Evolutionary conservation across 441 rosid genomes (phyloP).

Genomic region (Aleurites moluccanus): DNA sequence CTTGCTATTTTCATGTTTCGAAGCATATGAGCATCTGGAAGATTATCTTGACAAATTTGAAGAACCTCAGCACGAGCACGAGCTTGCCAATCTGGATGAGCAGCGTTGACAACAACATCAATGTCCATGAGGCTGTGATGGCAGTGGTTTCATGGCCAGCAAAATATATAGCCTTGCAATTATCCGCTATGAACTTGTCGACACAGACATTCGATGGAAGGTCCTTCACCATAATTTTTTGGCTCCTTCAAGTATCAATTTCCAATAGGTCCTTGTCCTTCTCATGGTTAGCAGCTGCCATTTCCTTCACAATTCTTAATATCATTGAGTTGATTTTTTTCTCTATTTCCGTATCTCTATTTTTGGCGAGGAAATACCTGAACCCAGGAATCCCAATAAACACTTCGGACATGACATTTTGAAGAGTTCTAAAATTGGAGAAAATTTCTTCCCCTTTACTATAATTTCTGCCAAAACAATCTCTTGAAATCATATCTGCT

Average conservation of each 20-base stretch:
- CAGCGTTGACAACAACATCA: constrained; percentile 48
- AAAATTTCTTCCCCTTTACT: constrained; percentile 53
- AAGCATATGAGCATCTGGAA: constrained; percentile 35
- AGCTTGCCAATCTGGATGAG: constrained; percentile 49
- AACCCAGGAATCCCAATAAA: constrained; percentile 40
- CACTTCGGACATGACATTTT: constrained; percentile 33
- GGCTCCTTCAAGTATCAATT: constrained; percentile 40
- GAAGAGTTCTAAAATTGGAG: constrained; percentile 37
- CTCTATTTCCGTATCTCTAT: constrained; percentile 41
- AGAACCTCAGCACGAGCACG: constrained; percentile 41
- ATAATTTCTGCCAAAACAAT: constrained; percentile 67
- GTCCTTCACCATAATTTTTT: constrained; percentile 11
- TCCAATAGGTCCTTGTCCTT: constrained; percentile 42
- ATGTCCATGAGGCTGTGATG: constrained; percentile 40
- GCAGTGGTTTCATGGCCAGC: constrained; percentile 57
- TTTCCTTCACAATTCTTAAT: constrained; percentile 33
- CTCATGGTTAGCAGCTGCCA: constrained; percentile 26
- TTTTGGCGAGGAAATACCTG: constrained; percentile 37
- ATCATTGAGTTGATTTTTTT: constrained; percentile 38
- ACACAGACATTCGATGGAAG: constrained; percentile 18
- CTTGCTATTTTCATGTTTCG: constrained; percentile 42
- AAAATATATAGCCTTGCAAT: constrained; percentile 51
- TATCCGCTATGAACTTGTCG: constrained; percentile 45
- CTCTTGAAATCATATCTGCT: constrained; percentile 59
- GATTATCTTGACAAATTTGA: constrained; percentile 15